Conservation (phyloP, 148 eudicot species). For the Dianthus caryophyllus region DNA sequence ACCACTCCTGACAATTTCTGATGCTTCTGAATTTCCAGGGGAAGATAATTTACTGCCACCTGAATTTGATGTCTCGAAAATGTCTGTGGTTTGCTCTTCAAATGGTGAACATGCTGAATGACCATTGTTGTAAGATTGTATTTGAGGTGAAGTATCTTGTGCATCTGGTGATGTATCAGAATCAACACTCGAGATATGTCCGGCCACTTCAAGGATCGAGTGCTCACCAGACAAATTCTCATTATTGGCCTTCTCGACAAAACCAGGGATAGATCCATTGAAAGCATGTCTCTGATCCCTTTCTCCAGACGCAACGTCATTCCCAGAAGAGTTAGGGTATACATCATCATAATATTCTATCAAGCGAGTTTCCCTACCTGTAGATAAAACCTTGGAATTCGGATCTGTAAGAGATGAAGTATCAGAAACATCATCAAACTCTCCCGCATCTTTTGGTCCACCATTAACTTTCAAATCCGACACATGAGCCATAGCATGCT, state of each 20-base stretch:
- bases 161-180: conserved; percentile 22
- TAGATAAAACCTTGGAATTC: conserved; percentile 13
- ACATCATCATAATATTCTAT: conserved; percentile 29
- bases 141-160: conserved; percentile 22
- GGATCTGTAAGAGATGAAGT: conserved; percentile 27
- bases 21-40: conserved; percentile 8
- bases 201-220: conserved; percentile 26
- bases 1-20: conserved; percentile 3
- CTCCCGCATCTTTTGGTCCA: conserved; percentile 20
- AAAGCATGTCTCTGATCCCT: conserved; percentile 20
- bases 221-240: conserved; percentile 19
- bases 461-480: conserved; percentile 7
- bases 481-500: conserved; percentile 9
- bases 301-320: conserved; percentile 11
- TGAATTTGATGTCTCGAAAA: background rate
- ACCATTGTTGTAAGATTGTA: conserved; percentile 23
- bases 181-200: conserved; percentile 24
- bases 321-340: conserved; percentile 18
- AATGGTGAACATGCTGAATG: conserved; percentile 21
- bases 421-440: conserved; percentile 28
- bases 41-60: background rate
- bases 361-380: conserved; percentile 28
- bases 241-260: conserved; percentile 23
- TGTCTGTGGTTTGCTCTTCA: conserved; percentile 21
- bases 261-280: conserved; percentile 15